These are phyloP conservation scores for Wallacemonas collosoma DNA, from an alignment of 208 protist species.

Conservation along the genomic window DNA sequence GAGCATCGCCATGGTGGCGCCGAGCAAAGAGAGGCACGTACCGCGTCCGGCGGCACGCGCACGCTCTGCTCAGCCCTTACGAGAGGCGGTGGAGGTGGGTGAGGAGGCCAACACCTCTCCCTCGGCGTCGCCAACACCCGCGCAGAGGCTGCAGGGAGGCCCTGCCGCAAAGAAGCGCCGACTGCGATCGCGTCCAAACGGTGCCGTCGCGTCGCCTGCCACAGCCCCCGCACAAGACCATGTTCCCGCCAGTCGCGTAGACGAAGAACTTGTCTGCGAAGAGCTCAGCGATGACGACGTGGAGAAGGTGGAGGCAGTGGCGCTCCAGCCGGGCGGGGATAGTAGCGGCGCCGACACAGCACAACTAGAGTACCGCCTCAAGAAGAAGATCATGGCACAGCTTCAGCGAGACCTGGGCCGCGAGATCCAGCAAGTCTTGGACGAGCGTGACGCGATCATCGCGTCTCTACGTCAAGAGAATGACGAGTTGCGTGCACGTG, in stretches of 20 bases:
- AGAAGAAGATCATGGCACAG: constrained; percentile 43
- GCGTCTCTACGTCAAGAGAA: constrained; percentile 51
- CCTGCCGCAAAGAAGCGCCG: constrained; percentile 2
- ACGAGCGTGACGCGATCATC: constrained; percentile 46
- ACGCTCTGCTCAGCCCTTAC: background rate
- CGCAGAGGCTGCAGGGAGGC: background rate
- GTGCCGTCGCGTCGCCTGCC: background rate
- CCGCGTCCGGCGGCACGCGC: constrained; percentile 31
- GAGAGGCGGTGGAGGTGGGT: constrained; percentile 10
- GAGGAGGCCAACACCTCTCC: background rate
- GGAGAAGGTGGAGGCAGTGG: background rate
- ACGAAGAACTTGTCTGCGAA: constrained; percentile 6
- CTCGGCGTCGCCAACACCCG: background rate
- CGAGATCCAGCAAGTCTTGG: constrained; percentile 43
- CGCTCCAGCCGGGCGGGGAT: background rate
- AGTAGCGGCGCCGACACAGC: background rate
- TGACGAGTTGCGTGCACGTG: constrained; percentile 23
- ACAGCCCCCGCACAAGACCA: too few species aligned
- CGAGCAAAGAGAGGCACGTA: constrained; percentile 70
- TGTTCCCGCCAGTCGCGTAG: background rate
- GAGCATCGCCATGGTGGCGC: constrained; percentile 54
- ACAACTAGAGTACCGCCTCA: constrained; percentile 33
- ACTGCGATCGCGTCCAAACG: background rate
- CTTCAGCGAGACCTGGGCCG: constrained; percentile 37
- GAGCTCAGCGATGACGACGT: background rate